phyloP scores from a whole-genome alignment of 176 grass and related monocot species.

The Pharus latifolius region DNA sequence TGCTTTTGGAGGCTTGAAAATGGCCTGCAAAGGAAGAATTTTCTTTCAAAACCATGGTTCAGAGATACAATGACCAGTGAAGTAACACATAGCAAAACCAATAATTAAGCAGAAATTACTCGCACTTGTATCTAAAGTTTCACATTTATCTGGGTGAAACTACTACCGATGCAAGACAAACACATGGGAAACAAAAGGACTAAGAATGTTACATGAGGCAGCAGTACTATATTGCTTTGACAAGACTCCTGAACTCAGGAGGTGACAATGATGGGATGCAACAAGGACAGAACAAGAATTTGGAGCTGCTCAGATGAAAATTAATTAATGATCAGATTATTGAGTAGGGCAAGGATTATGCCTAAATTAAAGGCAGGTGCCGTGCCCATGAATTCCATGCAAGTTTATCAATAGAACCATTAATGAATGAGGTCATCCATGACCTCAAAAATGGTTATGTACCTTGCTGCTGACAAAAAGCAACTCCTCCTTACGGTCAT shows the following conservation, averaged over 20 bases:
- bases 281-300: not conserved
- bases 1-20: constrained; percentile 69
- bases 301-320: not conserved
- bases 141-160: not conserved
- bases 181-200: not conserved
- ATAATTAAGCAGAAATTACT: not conserved
- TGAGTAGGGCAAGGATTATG: not conserved
- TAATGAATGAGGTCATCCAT: constrained; percentile 14
- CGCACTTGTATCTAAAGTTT: not conserved
- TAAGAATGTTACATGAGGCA: not conserved
- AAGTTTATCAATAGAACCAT: constrained; percentile 10
- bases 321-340: not conserved
- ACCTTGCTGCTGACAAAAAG: constrained; percentile 84
- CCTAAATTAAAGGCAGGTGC: not conserved
- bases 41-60: not conserved
- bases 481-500: constrained; percentile 55
- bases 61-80: not conserved
- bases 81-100: not conserved
- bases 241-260: not conserved
- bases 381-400: not conserved
- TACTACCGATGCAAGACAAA: not conserved
- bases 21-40: constrained; percentile 31
- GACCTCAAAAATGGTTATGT: not conserved
- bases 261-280: not conserved
- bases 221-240: not conserved